Conservation (phyloP, 2,329 filamentous ascomycete genomes). For the Pseudopyrenochaeta lycopersici region DNA sequence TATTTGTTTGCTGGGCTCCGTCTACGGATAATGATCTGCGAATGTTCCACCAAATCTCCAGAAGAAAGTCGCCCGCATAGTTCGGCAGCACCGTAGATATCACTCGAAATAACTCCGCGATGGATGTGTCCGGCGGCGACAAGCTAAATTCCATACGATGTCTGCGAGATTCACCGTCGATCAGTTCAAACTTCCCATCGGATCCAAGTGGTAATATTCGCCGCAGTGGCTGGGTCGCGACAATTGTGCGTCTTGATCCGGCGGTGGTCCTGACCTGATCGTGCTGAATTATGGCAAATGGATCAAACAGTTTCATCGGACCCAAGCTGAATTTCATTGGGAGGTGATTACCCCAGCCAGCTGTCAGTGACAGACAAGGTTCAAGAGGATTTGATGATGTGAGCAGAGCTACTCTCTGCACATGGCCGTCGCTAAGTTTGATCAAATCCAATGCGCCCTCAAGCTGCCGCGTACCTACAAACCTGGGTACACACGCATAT, state of each 20-base stretch:
- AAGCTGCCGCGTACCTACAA: constrained; percentile 36
- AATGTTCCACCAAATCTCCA: constrained; percentile 51
- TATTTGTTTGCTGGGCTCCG: constrained; percentile 12
- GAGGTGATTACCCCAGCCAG: constrained; percentile 49
- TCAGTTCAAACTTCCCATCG: constrained; percentile 40
- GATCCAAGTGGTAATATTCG: constrained; percentile 33
- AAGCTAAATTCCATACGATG: constrained; percentile 46
- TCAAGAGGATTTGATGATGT: constrained; percentile 27
- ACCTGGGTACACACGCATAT: constrained; percentile 47
- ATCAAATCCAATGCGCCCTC: constrained; percentile 36
- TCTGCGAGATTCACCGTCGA: constrained; percentile 41
- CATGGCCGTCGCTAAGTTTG: constrained; percentile 42
- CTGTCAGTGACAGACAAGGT: constrained; percentile 38
- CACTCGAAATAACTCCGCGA: constrained; percentile 43
- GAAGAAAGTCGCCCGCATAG: constrained; percentile 46
- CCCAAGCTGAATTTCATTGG: constrained; percentile 37
- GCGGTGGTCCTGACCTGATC: constrained; percentile 38
- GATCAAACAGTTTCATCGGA: constrained; percentile 44
- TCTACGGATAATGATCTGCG: constrained; percentile 31
- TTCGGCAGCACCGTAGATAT: constrained; percentile 46
- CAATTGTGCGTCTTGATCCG: constrained; percentile 45
- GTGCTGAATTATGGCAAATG: constrained; percentile 39
- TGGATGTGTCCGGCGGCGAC: constrained; percentile 35
- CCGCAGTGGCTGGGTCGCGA: constrained; percentile 28
- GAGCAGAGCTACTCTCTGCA: constrained; percentile 44